Evolutionary conservation across 495 filamentous ascomycete species (phyloP), one percentile per base, ranked within the genome.

Genomic region (Melanomma pulvis-pyrius): DNA sequence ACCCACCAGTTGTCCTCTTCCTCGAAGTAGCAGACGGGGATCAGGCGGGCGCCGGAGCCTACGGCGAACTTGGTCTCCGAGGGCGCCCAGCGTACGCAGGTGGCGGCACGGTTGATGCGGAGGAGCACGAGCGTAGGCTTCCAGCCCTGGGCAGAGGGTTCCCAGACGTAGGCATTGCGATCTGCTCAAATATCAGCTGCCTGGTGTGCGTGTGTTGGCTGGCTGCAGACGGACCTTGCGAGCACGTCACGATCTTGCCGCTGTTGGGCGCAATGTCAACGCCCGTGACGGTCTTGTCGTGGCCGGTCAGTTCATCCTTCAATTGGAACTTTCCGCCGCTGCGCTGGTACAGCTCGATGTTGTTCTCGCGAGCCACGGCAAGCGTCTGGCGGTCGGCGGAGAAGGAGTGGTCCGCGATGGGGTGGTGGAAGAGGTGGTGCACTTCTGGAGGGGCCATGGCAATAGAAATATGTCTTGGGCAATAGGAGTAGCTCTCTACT

Each of bases 401-500:
- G 84, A 98, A 98, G 24, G 94, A 96, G 79, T 98, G 94, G 80
- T 98, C 94, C 44, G 93, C 90, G 73, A 98, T 97, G 68, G 93
- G 92, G 65, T 90, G 86, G 78, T 98, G 92, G 80, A 98, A 98
- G 59, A 98, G 90, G 74, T 97, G 94, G 78, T 98, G 91, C 54
- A 93, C 89, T 80, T 98, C 91, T 61, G 93, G 90, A 63, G 87
- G 71, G 49, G 90, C 82, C 93, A 97, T 98, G 71, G 51, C 82
- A 49, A 44, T 41, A 32, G 50, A 25, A 66, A 30, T 11, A 24
- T 39, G 9, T 28, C 39, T 15, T 44, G 29, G 78, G 74, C 77
- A 91, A 91, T 93, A 97, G 94, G 94, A 98, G 93, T 86, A 90
- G 85, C 93, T 96, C 96, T 98, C 94, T 88, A 98, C 94, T 97